Conservation (phyloP, 2,329 filamentous ascomycete species). For the Pyrenochaeta sp. region DNA sequence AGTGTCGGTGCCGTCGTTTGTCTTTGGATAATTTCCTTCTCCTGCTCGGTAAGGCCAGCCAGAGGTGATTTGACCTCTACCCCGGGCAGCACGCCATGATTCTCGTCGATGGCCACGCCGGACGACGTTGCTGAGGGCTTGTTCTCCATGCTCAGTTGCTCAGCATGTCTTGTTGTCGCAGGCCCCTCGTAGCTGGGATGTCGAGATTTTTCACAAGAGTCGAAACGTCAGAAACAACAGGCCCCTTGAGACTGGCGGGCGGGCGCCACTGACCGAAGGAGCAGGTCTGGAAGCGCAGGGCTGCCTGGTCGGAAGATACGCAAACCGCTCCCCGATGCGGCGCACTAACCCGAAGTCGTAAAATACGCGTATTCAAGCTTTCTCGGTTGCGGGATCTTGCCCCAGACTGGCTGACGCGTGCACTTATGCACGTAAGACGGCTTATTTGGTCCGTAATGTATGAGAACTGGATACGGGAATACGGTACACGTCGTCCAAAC, state of each 20-base stretch:
- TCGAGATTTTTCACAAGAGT: slow-evolving; percentile 5
- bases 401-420: background rate
- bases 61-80: slow-evolving; percentile 34
- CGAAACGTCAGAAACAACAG: background rate
- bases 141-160: slow-evolving; percentile 21
- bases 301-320: background rate
- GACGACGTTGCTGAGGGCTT: slow-evolving; percentile 20
- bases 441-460: too few relatives aligned
- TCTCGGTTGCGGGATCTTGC: background rate
- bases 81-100: slow-evolving; percentile 26
- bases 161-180: slow-evolving; percentile 18
- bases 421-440: background rate
- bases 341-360: background rate
- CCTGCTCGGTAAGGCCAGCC: slow-evolving; percentile 39
- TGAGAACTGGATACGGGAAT: background rate
- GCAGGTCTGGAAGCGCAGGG: background rate
- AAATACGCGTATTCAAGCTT: background rate
- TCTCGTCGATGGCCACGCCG: slow-evolving; percentile 32
- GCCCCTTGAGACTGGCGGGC: background rate
- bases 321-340: background rate
- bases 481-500: background rate
- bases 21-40: slow-evolving; percentile 46
- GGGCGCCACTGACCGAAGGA: background rate
- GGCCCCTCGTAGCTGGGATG: slow-evolving; percentile 3
- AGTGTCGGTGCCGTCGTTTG: slow-evolving; percentile 55